Conservation (phyloP, 805 yeast genomes). For the Saccharomycopsis fermentans region DNA sequence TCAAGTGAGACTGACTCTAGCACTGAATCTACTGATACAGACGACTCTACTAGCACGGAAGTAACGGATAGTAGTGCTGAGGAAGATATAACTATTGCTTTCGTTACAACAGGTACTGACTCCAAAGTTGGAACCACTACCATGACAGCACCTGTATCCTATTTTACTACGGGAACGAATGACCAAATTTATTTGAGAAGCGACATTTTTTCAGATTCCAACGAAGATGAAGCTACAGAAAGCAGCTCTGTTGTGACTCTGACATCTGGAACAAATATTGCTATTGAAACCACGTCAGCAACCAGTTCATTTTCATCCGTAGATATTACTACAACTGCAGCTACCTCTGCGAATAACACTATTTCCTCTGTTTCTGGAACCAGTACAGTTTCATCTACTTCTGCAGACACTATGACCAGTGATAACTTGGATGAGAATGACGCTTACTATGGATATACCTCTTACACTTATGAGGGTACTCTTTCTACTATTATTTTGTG, state of each 20-base stretch:
- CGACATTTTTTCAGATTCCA: background rate
- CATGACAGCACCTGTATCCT: background rate
- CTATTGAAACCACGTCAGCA: background rate
- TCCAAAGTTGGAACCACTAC: background rate
- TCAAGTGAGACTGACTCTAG: background rate
- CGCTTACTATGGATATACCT: background rate
- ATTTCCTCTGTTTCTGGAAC: too few relatives aligned
- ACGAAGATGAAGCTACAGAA: background rate
- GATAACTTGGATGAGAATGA: background rate
- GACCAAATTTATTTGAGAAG: background rate
- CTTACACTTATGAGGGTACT: background rate
- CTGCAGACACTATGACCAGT: background rate
- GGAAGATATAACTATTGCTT: background rate
- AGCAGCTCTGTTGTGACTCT: background rate
- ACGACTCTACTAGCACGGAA: background rate
- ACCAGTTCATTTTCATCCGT: background rate
- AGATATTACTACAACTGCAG: too few relatives aligned
- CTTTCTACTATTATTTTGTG: background rate
- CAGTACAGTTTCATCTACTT: background rate
- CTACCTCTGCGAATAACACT: background rate
- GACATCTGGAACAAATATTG: background rate
- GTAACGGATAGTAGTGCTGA: background rate
- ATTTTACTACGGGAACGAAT: background rate
- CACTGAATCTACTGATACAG: background rate
- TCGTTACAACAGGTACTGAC: background rate